These are phyloP conservation scores for Emiliania huxleyi DNA, from an alignment of 78 protist genomes.

Conservation along the genomic window DNA sequence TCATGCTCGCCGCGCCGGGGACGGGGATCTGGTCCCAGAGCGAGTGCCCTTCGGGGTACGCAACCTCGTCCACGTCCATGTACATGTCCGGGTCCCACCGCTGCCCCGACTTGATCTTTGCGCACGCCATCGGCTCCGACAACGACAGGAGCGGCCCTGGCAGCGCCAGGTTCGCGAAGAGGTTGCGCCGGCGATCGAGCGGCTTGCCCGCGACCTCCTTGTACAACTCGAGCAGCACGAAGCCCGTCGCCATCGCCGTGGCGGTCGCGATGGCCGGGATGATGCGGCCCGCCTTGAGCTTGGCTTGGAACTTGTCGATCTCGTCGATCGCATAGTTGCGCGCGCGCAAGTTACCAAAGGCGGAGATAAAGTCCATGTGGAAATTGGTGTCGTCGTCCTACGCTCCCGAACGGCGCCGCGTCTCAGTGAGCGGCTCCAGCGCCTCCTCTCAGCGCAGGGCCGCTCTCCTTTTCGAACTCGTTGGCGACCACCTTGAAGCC, in stretches of 20 bases:
- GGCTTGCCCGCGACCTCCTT: neutral
- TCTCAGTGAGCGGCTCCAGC: no score
- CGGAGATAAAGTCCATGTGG: slow-evolving; percentile 68
- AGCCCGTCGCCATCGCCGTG: neutral
- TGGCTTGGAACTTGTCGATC: slow-evolving; percentile 21
- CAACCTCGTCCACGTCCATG: neutral
- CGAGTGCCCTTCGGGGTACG: neutral
- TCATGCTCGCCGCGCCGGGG: neutral
- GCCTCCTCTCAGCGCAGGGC: no score
- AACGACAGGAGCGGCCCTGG: neutral
- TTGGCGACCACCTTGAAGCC: neutral
- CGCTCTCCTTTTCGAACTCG: slow-evolving; percentile 50
- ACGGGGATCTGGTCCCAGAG: neutral
- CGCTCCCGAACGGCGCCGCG: no score
- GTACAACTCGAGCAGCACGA: neutral
- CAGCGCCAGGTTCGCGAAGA: neutral
- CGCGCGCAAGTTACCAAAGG: slow-evolving; percentile 69
- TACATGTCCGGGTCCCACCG: slow-evolving; percentile 20
- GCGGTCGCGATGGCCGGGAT: neutral
- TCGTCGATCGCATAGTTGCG: slow-evolving; percentile 61
- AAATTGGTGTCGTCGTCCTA: slow-evolving; percentile 50
- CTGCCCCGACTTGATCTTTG: neutral
- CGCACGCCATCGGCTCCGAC: slow-evolving; percentile 19
- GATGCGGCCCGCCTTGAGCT: slow-evolving; percentile 42
- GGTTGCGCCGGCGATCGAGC: neutral